A percentile compares a stretch with the other conserved stretches of the same genome.
Conservation (phyloP, 176 grass and related monocot genomes). For the Avena atlantica region DNA sequence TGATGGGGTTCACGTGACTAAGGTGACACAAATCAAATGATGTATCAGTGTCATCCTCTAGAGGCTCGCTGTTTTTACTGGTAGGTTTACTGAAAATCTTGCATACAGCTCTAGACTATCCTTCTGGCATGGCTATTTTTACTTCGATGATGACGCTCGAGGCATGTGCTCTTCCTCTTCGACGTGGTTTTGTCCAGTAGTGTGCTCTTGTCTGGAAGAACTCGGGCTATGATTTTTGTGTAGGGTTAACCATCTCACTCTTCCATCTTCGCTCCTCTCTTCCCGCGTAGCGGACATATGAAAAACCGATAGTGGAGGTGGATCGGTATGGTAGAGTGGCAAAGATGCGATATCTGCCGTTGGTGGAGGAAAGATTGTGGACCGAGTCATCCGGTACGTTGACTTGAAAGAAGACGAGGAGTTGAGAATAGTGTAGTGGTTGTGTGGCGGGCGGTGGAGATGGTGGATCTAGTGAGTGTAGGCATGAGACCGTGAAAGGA, state of each 20-base stretch:
- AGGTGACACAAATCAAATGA: neutral
- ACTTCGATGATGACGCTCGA: neutral
- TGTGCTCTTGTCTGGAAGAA: neutral
- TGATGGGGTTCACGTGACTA: neutral
- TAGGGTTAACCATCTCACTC: neutral
- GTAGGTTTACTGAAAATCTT: neutral
- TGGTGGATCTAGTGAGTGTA: neutral
- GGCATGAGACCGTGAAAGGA: no score
- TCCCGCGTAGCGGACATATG: neutral
- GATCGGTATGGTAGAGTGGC: neutral
- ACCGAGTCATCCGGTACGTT: neutral
- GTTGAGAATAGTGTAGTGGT: neutral
- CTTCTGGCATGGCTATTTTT: neutral
- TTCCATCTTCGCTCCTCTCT: no score
- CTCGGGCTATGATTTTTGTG: neutral
- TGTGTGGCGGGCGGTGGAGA: neutral
- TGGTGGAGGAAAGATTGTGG: neutral
- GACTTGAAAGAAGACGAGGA: neutral
- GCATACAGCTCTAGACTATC: neutral
- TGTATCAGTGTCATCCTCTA: no score
- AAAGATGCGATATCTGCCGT: neutral
- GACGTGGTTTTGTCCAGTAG: neutral
- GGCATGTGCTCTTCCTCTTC: neutral
- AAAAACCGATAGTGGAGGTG: neutral
- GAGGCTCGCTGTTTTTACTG: no score